These are phyloP conservation scores for Zanthoxylum bungeanum DNA, from an alignment of 345 rosid species.

Conservation along the genomic window DNA sequence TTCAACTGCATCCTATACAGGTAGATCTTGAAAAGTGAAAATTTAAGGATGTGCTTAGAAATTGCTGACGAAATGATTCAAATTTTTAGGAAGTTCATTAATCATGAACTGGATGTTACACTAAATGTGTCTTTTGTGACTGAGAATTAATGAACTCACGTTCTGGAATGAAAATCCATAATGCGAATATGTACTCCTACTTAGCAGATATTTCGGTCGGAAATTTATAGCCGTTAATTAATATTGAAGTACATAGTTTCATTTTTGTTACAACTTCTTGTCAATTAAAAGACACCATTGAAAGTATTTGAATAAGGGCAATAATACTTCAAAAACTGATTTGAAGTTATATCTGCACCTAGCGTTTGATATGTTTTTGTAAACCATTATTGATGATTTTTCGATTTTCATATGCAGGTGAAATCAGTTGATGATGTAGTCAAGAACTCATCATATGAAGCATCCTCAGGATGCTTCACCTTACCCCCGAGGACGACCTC, in stretches of 20 bases:
- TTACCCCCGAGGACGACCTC: conserved; percentile 65
- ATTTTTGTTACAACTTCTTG: too few species aligned
- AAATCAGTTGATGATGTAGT: conserved; percentile 58
- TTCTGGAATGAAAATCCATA: not conserved
- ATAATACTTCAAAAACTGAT: not conserved
- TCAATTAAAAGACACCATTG: too few species aligned
- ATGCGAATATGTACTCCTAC: not conserved
- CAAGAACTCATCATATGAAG: conserved; percentile 55
- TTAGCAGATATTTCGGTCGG: not conserved
- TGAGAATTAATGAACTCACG: not conserved
- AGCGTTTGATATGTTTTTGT: too few species aligned
- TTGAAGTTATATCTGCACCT: not conserved
- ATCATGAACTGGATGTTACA: not conserved
- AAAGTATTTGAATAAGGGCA: too few species aligned
- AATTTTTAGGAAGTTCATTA: not conserved
- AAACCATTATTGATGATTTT: not conserved
- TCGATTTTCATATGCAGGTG: conserved; percentile 31
- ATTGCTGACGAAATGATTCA: not conserved
- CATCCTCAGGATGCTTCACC: conserved; percentile 51
- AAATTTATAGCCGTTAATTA: not conserved
- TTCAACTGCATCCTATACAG: conserved; percentile 79
- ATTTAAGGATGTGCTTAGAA: not conserved
- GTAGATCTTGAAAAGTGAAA: conserved; percentile 24
- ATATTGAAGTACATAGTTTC: not conserved
- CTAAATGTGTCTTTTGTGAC: not conserved